Evolutionary conservation across 257 asterid genomes (phyloP), one percentile per base, ranked within the genome.

Genomic region (Jacaranda mimosifolia): DNA sequence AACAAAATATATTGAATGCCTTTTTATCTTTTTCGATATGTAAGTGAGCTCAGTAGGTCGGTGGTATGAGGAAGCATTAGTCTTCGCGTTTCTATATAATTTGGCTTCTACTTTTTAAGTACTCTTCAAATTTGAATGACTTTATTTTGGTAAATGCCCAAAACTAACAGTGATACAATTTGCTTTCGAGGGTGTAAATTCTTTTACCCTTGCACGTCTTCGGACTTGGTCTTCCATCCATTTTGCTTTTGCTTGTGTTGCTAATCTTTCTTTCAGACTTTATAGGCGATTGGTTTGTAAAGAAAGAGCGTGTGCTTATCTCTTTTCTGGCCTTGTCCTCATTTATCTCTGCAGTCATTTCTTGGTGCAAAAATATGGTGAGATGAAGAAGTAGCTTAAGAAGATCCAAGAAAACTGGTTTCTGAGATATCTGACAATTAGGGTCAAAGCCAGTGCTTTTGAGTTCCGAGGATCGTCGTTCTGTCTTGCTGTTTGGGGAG

Each of bases 291-390:
- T 4, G 1, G 13, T 48, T 1, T 17, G 14, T 45, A 49, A 35
- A 36, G 60, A 52, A 45, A 67, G 52, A 3, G 8, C 46, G 6
- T 46, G 40, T 9, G 49, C 3, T 35, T 32, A 21, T 60, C 70
- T 46, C 60, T 42, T 74, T 77, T 51, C 3, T 10, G 49, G n/a
- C 7, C 15, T 3, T 15, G 21, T 68, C 21, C 63, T 48, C 40
- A 13, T 73, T 75, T 59, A 36, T 81, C 55, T 36, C 73, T 84
- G 90, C 91, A 88, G 96, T 84, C 96, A 36, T 88, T 91, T 84
- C 91, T 87, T 53, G 97, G 94, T 77, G 77, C 73, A 35, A 89
- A 42, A 84, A 88, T 84, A 71, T 90, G 91, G 81, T 87, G 94
- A 91, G 19, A 39, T 43, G 57, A 67, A 26, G 32, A 26, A 26